A percentile compares a stretch with the other conserved stretches of the same genome.
Conservation (phyloP, 768 basidiomycete genomes). For the Podaxis sp. region DNA sequence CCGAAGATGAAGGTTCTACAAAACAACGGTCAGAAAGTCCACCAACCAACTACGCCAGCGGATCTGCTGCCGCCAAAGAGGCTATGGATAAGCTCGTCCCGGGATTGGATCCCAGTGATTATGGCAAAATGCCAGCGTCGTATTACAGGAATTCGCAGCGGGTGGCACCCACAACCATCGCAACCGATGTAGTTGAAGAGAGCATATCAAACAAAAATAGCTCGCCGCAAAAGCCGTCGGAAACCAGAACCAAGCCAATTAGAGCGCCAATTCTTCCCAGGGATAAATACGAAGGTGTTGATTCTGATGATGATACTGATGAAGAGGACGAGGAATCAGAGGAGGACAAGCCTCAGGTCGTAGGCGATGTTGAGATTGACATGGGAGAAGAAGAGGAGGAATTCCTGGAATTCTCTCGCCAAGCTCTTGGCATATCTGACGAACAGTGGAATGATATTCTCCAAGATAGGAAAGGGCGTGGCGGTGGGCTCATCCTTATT, state of each 20-base stretch:
- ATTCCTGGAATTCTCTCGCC: conserved; percentile 92
- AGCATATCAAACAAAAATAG: conserved; percentile 11
- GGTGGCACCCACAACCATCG: conserved; percentile 46
- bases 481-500: conserved; percentile 56
- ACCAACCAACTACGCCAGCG: not conserved
- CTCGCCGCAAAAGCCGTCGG: conserved; percentile 10
- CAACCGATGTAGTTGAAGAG: conserved; percentile 40
- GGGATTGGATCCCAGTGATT: conserved; percentile 76
- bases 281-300: conserved; percentile 85
- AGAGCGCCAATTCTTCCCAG: conserved; percentile 81
- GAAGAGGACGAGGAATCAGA: conserved; percentile 67
- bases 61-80: conserved; percentile 1
- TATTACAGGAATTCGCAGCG: conserved; percentile 72
- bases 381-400: conserved; percentile 95
- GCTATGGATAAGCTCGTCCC: conserved; percentile 85
- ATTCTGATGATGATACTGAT: conserved; percentile 88
- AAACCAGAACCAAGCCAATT: conserved; percentile 43
- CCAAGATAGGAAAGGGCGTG: conserved; percentile 70
- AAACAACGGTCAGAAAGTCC: conserved; percentile 30
- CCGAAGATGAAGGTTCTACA: conserved; percentile 24
- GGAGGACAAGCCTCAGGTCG: conserved; percentile 80
- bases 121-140: conserved; percentile 82
- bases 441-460: conserved; percentile 91
- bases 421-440: conserved; percentile 85
- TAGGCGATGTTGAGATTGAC: conserved; percentile 83